Conservation (phyloP, 768 basidiomycete species). For the Amanita jacksonii region DNA sequence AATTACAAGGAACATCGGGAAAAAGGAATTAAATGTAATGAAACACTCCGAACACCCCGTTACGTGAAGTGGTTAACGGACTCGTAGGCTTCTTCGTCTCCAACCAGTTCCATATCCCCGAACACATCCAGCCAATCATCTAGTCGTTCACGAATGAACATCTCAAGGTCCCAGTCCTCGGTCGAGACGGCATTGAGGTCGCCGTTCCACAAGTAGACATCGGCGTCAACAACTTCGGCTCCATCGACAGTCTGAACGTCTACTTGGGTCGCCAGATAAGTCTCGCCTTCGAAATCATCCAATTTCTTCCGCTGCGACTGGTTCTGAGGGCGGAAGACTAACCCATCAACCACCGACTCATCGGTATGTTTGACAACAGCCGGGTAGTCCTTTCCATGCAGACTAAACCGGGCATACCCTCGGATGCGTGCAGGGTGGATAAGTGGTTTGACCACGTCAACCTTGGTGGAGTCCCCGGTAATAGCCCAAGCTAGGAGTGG, state of each 20-base stretch:
- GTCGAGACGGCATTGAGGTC: not conserved
- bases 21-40: no score
- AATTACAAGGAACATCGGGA: no score
- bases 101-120: not conserved
- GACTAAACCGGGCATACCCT: conserved; percentile 10
- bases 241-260: not conserved
- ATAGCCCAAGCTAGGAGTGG: conserved; percentile 15
- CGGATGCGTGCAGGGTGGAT: conserved; percentile 3
- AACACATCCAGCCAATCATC: conserved; percentile 5
- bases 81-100: not conserved
- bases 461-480: conserved; percentile 14
- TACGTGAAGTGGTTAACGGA: no score
- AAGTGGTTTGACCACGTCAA: conserved; percentile 10
- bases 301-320: conserved; percentile 15
- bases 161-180: not conserved
- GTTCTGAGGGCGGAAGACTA: conserved; percentile 14
- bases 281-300: conserved; percentile 17
- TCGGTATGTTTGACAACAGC: conserved; percentile 1
- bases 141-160: conserved; percentile 2
- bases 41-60: no score
- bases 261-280: conserved; percentile 7
- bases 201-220: conserved; percentile 3
- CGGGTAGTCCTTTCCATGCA: conserved; percentile 12
- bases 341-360: conserved; percentile 14
- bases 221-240: not conserved